Percentiles rank a stretch among this genome's conserved stretches.
These are phyloP conservation scores for Russula lepida DNA, from an alignment of 768 basidiomycete species.

Conservation along the genomic window DNA sequence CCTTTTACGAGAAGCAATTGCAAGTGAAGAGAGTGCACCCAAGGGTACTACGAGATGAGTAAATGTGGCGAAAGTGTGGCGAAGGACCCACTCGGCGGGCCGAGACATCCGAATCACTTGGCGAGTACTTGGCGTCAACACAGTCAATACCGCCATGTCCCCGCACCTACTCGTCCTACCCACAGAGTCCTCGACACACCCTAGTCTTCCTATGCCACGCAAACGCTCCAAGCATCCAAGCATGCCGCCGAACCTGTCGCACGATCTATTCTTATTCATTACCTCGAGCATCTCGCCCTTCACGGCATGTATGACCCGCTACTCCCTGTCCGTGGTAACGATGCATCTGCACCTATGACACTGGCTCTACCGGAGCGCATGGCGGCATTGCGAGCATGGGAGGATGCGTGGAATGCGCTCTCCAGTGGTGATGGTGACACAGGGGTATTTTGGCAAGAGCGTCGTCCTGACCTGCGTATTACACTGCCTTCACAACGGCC, in stretches of 20 bases:
- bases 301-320: neutral
- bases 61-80: too few species aligned
- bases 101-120: too few species aligned
- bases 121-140: too few species aligned
- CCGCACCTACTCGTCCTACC: neutral
- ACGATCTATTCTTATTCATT: neutral
- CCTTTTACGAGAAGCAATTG: slow-evolving; percentile 58
- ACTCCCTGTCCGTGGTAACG: too few species aligned
- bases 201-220: neutral
- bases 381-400: neutral
- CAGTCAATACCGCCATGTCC: too few species aligned
- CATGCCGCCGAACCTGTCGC: neutral
- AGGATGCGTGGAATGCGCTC: neutral
- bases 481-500: neutral
- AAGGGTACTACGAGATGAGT: too few species aligned
- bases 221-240: neutral
- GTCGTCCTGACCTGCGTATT: neutral
- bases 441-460: neutral
- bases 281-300: neutral
- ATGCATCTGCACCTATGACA: neutral
- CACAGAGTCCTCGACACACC: neutral
- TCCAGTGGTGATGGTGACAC: neutral
- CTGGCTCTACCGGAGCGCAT: neutral
- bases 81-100: too few species aligned
- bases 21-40: slow-evolving; percentile 40